These are phyloP conservation scores for Phytophthora boehmeriae DNA, from an alignment of 352 stramenopile species.

Conservation along the genomic window DNA sequence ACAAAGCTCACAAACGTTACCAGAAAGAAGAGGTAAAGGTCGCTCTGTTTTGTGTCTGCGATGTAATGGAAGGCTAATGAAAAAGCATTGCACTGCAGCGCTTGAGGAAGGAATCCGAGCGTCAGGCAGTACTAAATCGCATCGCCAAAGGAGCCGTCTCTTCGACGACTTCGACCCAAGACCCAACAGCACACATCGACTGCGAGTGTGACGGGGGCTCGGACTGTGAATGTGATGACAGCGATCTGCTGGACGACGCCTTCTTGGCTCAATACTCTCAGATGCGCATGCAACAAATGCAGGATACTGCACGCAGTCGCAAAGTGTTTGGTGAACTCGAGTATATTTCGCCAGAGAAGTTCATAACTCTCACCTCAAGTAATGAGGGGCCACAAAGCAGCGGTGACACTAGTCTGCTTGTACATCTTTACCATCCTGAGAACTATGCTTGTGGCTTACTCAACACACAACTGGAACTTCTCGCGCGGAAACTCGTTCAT, in stretches of 20 bases:
- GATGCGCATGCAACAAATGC: slow-evolving; percentile 71
- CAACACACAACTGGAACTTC: slow-evolving; percentile 63
- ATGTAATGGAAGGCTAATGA: background rate
- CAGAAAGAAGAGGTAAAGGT: slow-evolving; percentile 61
- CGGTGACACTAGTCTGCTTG: slow-evolving; percentile 29
- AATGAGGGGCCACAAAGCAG: slow-evolving; percentile 8
- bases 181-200: slow-evolving; percentile 14
- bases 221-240: slow-evolving; percentile 49
- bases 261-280: slow-evolving; percentile 69
- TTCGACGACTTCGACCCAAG: slow-evolving; percentile 11
- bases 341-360: slow-evolving; percentile 59
- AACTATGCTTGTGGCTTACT: slow-evolving; percentile 78
- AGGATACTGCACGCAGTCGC: slow-evolving; percentile 37
- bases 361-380: slow-evolving; percentile 49
- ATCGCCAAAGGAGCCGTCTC: slow-evolving; percentile 62
- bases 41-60: background rate
- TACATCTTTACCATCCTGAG: slow-evolving; percentile 74
- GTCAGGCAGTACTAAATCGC: slow-evolving; percentile 51
- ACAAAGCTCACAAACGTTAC: slow-evolving; percentile 76
- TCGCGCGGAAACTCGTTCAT: slow-evolving; percentile 61
- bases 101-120: slow-evolving; percentile 52
- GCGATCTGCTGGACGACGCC: slow-evolving; percentile 55
- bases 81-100: slow-evolving; percentile 31
- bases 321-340: slow-evolving; percentile 60
- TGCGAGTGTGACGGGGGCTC: slow-evolving; percentile 34